A percentile compares a stretch with the other conserved stretches of the same genome.
Evolutionary conservation across 345 rosid species (phyloP).

Genomic region (Pugionium cornutum): DNA sequence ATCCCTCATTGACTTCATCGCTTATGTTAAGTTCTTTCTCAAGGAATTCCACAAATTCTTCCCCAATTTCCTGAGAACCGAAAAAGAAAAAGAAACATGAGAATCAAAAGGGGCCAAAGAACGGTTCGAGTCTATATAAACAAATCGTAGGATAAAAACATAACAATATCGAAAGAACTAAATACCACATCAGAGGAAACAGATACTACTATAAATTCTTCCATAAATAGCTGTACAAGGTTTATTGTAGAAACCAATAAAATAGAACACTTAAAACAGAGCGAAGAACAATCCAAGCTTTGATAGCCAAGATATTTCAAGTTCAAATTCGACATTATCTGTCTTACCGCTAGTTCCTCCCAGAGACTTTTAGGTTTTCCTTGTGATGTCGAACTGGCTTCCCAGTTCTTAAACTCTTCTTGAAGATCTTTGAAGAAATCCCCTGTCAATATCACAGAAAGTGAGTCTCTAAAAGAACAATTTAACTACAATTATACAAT

Average conservation of each 20-base stretch:
- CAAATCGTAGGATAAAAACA: neutral
- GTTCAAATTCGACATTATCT: neutral
- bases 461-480: conserved; percentile 20
- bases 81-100: conserved; percentile 3
- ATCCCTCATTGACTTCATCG: conserved; percentile 45
- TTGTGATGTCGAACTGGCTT: conserved; percentile 66
- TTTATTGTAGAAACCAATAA: neutral
- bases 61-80: conserved; percentile 69
- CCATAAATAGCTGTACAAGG: neutral
- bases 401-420: conserved; percentile 89
- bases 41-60: conserved; percentile 90
- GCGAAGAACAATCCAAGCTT: neutral
- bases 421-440: conserved; percentile 92
- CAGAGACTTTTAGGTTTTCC: conserved; percentile 93
- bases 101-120: neutral
- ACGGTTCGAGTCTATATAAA: neutral
- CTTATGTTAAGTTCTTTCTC: conserved; percentile 83
- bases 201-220: neutral
- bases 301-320: neutral
- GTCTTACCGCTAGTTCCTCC: conserved; percentile 86
- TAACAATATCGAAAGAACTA: neutral
- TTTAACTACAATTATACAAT: neutral
- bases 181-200: conserved; percentile 18
- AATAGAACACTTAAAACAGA: conserved; percentile 1
- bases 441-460: conserved; percentile 51